A percentile compares a stretch with the other conserved stretches of the same genome.
These are phyloP conservation scores for Vaucheria bursata DNA, from an alignment of 352 stramenopile genomes.

Conservation along the genomic window DNA sequence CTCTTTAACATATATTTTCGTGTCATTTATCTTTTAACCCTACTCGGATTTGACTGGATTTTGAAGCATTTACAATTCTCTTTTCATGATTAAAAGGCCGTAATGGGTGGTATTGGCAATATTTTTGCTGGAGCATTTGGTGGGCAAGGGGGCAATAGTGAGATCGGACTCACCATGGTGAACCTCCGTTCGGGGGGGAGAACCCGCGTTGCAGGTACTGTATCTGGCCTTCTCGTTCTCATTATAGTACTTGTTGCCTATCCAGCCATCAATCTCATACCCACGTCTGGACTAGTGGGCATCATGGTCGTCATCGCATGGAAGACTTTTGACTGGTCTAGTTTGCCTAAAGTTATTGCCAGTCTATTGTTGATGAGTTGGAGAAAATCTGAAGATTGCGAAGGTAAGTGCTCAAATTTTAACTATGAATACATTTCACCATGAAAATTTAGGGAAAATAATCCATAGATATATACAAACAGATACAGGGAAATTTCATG, in stretches of 20 bases:
- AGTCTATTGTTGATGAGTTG: constrained; percentile 18
- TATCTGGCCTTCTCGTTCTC: constrained; percentile 57
- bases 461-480: too few relatives aligned
- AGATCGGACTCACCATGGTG: constrained; percentile 68
- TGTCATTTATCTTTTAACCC: too few relatives aligned
- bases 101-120: constrained; percentile 70
- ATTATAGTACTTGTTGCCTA: constrained; percentile 67
- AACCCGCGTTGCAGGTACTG: constrained; percentile 36
- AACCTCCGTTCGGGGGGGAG: constrained; percentile 55
- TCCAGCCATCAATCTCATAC: constrained; percentile 68
- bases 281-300: constrained; percentile 67
- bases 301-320: constrained; percentile 73
- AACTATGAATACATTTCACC: too few relatives aligned
- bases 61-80: too few relatives aligned
- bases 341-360: constrained; percentile 57
- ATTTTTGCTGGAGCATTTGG: constrained; percentile 78
- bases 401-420: too few relatives aligned
- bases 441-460: too few relatives aligned
- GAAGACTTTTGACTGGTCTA: constrained; percentile 79
- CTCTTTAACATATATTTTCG: too few relatives aligned
- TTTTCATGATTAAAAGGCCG: too few relatives aligned
- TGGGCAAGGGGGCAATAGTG: constrained; percentile 82
- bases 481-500: too few relatives aligned
- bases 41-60: too few relatives aligned
- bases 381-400: not conserved